phyloP scores from a whole-genome alignment of 352 stramenopile species.

The Globisporangium radiosum region DNA sequence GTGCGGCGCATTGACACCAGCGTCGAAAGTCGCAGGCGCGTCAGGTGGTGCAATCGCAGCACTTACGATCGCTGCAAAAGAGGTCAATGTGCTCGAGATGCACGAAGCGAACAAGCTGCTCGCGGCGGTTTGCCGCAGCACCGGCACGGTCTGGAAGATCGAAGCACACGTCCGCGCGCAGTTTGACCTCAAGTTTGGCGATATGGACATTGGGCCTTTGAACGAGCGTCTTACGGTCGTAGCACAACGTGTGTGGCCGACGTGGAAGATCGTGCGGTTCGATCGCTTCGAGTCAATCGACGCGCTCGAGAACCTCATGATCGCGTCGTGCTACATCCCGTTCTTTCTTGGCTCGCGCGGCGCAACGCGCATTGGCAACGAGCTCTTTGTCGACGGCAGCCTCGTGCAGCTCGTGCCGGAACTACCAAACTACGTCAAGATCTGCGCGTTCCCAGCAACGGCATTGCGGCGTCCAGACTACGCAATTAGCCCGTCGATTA shows the following conservation, averaged over 20 bases:
- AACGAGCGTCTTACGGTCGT: constrained; percentile 53
- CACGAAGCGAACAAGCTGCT: constrained; percentile 54
- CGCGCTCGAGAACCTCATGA: constrained; percentile 54
- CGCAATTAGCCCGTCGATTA: constrained; percentile 68
- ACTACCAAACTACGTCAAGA: constrained; percentile 53
- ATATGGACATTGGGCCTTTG: constrained; percentile 32
- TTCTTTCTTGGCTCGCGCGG: constrained; percentile 60
- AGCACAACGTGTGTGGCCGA: constrained; percentile 68
- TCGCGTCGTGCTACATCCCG: constrained; percentile 74
- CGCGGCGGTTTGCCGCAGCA: constrained; percentile 34
- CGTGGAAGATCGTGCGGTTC: constrained; percentile 35
- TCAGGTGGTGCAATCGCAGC: constrained; percentile 68
- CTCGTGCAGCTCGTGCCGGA: constrained; percentile 65
- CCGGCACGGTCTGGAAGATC: constrained; percentile 62
- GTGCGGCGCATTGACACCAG: constrained; percentile 32
- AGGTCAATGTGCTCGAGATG: constrained; percentile 41
- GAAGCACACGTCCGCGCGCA: constrained; percentile 48
- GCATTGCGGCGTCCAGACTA: constrained; percentile 56
- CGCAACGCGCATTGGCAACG: constrained; percentile 44
- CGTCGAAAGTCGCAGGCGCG: constrained; percentile 60
- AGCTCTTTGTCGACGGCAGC: constrained; percentile 66
- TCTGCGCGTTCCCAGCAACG: constrained; percentile 60
- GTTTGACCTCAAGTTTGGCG: constrained; percentile 46
- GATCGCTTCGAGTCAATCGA: constrained; percentile 51
- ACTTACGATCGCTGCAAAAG: constrained; percentile 46